phyloP scores from a whole-genome alignment of 495 filamentous ascomycete genomes.

The Penicillium atrosanguineum region DNA sequence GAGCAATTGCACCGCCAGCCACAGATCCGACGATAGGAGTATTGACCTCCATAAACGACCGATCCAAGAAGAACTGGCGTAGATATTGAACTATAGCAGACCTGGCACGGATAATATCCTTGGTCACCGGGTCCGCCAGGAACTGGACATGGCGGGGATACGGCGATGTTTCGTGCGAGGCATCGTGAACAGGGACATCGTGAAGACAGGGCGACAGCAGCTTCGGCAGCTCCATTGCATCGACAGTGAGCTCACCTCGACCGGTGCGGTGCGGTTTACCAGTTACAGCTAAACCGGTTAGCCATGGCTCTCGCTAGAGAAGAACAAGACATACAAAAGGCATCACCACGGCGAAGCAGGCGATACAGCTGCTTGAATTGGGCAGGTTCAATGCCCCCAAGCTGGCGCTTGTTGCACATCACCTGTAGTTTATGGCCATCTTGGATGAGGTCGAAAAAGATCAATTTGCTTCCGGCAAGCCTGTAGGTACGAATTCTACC shows the following conservation, averaged over 20 bases:
- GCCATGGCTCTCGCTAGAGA: not conserved
- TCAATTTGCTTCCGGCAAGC: slow-evolving; percentile 65
- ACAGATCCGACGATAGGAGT: slow-evolving; percentile 79
- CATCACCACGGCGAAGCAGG: slow-evolving; percentile 68
- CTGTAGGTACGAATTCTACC: slow-evolving; percentile 64
- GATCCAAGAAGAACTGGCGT: slow-evolving; percentile 66
- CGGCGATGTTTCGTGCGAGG: slow-evolving; percentile 64
- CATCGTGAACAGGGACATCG: slow-evolving; percentile 63
- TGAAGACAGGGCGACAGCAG: slow-evolving; percentile 76
- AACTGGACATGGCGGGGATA: slow-evolving; percentile 75
- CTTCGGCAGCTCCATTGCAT: slow-evolving; percentile 61
- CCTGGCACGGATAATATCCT: slow-evolving; percentile 70
- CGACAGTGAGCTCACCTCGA: slow-evolving; percentile 74
- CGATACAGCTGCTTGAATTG: slow-evolving; percentile 60
- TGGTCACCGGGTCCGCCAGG: slow-evolving; percentile 62
- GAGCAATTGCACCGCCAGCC: slow-evolving; percentile 80
- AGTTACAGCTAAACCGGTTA: slow-evolving; percentile 49
- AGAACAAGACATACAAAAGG: slow-evolving; percentile 59
- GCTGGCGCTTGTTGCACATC: slow-evolving; percentile 62
- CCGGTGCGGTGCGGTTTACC: slow-evolving; percentile 70
- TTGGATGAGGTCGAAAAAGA: slow-evolving; percentile 77
- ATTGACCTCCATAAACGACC: slow-evolving; percentile 78
- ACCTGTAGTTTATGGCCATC: slow-evolving; percentile 69
- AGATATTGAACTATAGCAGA: slow-evolving; percentile 72
- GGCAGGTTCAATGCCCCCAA: slow-evolving; percentile 43